Conservation (phyloP, 208 protist species). For the Wallacemonas collosoma region DNA sequence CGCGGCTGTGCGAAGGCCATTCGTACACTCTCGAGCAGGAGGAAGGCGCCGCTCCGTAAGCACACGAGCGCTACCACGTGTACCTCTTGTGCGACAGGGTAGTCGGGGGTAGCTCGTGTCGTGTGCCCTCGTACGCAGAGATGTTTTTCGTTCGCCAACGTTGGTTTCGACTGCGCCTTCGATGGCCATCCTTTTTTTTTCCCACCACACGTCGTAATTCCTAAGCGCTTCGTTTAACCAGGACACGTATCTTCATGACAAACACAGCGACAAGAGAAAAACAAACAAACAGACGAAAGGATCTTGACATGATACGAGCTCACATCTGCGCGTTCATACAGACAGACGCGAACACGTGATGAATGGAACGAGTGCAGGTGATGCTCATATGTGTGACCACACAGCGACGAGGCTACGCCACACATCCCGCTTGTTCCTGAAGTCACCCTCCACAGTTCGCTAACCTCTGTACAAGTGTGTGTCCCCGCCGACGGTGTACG, state of each 20-base stretch:
- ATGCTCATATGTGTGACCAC: no score
- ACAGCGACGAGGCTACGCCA: no score
- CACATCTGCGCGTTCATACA: background rate
- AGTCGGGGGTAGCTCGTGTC: no score
- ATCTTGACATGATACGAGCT: background rate
- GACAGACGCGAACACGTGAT: no score
- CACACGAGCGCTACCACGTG: background rate
- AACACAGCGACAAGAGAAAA: background rate
- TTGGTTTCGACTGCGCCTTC: no score
- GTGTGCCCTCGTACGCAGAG: no score
- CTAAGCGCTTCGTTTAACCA: slow-evolving; percentile 14
- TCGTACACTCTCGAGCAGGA: slow-evolving; percentile 28
- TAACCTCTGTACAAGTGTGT: no score
- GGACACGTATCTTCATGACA: background rate
- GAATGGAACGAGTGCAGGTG: no score
- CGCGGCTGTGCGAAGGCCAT: slow-evolving; percentile 79
- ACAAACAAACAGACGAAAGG: background rate
- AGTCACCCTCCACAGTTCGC: no score
- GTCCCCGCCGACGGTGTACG: no score
- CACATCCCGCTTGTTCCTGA: no score
- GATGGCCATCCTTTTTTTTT: slow-evolving; percentile 19
- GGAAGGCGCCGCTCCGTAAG: background rate
- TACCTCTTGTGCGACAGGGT: background rate
- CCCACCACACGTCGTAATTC: slow-evolving; percentile 4
- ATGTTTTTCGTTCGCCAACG: no score